Evolutionary conservation across 1,284 basidiomycete species (phyloP), one percentile per base, ranked within the genome.

Genomic region (Phlebopus sp.): DNA sequence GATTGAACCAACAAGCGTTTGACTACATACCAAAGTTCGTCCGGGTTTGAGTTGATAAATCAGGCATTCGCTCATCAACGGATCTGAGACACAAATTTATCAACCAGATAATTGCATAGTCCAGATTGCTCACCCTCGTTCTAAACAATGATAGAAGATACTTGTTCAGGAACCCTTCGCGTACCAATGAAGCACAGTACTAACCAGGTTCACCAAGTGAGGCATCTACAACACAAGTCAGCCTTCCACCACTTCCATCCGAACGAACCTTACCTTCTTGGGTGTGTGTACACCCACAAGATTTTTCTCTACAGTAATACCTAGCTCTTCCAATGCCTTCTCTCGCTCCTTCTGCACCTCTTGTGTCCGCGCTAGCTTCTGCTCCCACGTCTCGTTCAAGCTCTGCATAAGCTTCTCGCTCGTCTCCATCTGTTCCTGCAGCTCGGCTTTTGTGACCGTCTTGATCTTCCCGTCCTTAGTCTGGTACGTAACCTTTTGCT

Each of bases 371-470:
- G 76, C 71, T 75, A 99, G 74, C 76, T 99, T 99, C 72, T 97
- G 79, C 70, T 99, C 96, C 95, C 96, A 98, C 3, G 94, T 97
- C 73, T 98, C 90, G 66, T 97, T 97, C 66, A 98, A 72, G 58
- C 86, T 82, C 70, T 93, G 81, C 94, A 99, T 97, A 52, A 99
- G 74, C 74, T 97, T 98, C 75, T 99, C 96, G 66, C 90, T 90
- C 42, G 92, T 81, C 72, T 97, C 90, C 71, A 98, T 84, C 70
- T 98, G 96, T 55, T 99, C 96, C 67, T 98, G 93, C 44, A 99
- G 75, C 64, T 94, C 95, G 4, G 95, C 92, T 70, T 98, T 98
- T 29, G 93, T 93, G 55, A 99, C 94, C 3, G 90, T 96, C 76
- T 91, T 92, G 66, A 98, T 81, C 63, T 88, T 89, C 38, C 97